phyloP scores from a whole-genome alignment of 2,329 filamentous ascomycete genomes.

The Alternaria atra region DNA sequence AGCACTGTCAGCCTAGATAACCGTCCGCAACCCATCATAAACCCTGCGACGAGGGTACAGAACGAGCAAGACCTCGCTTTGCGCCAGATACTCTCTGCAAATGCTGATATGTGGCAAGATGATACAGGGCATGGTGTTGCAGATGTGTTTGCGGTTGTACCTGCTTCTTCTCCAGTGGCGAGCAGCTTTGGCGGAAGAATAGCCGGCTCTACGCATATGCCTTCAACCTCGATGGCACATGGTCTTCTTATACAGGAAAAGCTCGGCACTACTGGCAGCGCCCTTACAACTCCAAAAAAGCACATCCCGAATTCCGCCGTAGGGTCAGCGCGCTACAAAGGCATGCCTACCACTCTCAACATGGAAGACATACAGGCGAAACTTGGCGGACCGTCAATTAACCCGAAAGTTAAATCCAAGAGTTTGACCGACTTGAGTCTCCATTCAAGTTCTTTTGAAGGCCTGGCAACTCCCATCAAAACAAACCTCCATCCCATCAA shows the following conservation, averaged over 20 bases:
- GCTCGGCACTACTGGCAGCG: too few relatives aligned
- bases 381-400: background rate
- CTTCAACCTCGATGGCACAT: background rate
- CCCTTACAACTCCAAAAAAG: background rate
- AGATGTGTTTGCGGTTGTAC: conserved; percentile 20
- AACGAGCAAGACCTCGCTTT: conserved; percentile 21
- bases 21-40: background rate
- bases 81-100: conserved; percentile 19
- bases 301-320: background rate
- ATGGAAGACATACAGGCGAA: background rate
- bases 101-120: conserved; percentile 33
- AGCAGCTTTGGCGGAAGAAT: background rate
- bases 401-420: background rate
- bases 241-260: background rate
- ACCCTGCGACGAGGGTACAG: background rate
- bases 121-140: conserved; percentile 24
- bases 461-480: background rate
- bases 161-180: background rate
- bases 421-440: background rate
- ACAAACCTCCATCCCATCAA: too few relatives aligned
- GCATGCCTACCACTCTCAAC: background rate
- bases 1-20: background rate
- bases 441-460: background rate
- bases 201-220: background rate
- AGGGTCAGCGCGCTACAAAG: background rate